Evolutionary conservation across 2,329 filamentous ascomycete species (phyloP).

Genomic region (Huntiella savannae): DNA sequence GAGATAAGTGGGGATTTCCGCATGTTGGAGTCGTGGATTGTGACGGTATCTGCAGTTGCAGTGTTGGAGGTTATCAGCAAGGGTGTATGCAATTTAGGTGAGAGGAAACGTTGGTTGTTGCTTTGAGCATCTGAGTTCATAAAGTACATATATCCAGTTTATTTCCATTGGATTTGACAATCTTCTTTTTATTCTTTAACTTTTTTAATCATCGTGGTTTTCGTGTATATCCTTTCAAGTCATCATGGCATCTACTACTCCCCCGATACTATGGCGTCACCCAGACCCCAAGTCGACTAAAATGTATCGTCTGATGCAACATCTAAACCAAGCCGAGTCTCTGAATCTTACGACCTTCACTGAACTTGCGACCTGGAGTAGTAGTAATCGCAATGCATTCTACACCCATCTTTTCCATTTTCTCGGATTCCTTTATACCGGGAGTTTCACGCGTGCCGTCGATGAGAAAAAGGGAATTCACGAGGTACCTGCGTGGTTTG

Average conservation of each 20-base stretch:
- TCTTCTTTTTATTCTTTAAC: no score
- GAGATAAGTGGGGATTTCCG: no score
- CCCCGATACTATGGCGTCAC: conserved; percentile 51
- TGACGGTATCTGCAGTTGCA: no score
- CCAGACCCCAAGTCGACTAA: conserved; percentile 38
- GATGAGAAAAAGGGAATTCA: conserved; percentile 55
- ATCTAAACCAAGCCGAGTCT: conserved; percentile 37
- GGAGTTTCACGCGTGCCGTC: conserved; percentile 38
- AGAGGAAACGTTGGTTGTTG: no score
- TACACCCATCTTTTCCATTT: conserved; percentile 44
- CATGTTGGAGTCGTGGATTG: no score
- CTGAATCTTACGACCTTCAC: conserved; percentile 44
- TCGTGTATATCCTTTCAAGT: no score
- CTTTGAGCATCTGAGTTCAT: no score
- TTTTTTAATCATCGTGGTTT: no score
- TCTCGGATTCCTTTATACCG: conserved; percentile 42
- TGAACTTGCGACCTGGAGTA: conserved; percentile 53
- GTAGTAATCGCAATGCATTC: conserved; percentile 41
- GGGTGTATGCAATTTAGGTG: no score
- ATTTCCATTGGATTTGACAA: no score
- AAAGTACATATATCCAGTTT: no score
- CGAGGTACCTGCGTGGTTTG: conserved; percentile 56
- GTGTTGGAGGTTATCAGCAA: no score
- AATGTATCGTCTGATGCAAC: conserved; percentile 50
- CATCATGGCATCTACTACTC: conserved; percentile 14